Evolutionary conservation across 306 rosid species (phyloP), one percentile per base, ranked within the genome.

Genomic region (Luffa aegyptiaca): DNA sequence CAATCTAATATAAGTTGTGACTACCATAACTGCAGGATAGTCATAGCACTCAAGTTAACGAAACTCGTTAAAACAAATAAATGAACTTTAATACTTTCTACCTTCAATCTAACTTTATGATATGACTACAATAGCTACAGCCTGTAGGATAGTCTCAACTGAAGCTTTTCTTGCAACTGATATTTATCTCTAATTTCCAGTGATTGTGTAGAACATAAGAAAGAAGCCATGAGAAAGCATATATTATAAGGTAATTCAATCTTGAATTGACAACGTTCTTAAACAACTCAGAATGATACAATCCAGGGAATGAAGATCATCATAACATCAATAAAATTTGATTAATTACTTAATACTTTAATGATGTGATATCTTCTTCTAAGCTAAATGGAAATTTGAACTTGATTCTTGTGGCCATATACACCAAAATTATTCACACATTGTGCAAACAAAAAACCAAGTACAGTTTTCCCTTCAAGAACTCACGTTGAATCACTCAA

Each of bases 111-210:
- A n/a, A n/a, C n/a, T n/a, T n/a, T n/a, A n/a, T n/a, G n/a, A n/a
- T n/a, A n/a, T n/a, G n/a, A n/a, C n/a, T n/a, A n/a, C n/a, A n/a
- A n/a, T n/a, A n/a, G n/a, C n/a, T n/a, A n/a, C n/a, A n/a, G n/a
- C n/a, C n/a, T n/a, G n/a, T n/a, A n/a, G n/a, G n/a, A n/a, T n/a
- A n/a, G n/a, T n/a, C n/a, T n/a, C n/a, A n/a, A n/a, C 10, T 45
- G 79, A 68, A 59, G 56, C 77, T 75, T 82, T 74, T 66, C 62
- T 74, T 68, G 81, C 51, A 82, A 13, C 31, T 35, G 80, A 56
- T 20, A 26, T 49, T 13, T 41, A 36, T 62, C 18, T 14, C 20
- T 33, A 70, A 62, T 46, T 78, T 81, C 58, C 21, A 51, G 78
- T 31, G 59, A 49, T 31, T 31, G 14, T 13, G 45, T 33, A 73